phyloP scores from a whole-genome alignment of 1,139 yeast genomes.

The Protomyces lactucae-debilis region DNA sequence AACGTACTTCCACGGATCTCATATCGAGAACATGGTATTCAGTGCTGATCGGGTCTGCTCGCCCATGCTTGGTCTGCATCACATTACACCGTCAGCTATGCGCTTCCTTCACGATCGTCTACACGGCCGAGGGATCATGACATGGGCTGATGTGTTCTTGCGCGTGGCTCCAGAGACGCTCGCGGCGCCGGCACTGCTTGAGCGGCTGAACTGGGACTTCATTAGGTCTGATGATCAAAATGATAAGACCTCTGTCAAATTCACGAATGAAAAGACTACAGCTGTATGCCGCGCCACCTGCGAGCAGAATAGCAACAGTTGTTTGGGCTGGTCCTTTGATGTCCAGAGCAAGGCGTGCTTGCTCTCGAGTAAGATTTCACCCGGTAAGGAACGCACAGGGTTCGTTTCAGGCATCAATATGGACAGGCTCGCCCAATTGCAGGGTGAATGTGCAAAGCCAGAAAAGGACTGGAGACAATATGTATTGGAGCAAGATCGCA shows the following conservation, averaged over 20 bases:
- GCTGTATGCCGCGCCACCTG: slow-evolving; percentile 3
- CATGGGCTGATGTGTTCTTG: neutral
- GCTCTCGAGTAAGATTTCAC: neutral
- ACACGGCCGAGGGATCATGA: neutral
- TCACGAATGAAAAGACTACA: neutral
- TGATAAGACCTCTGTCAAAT: neutral
- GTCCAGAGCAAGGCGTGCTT: slow-evolving; percentile 5
- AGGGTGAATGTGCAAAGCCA: neutral
- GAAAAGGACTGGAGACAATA: neutral
- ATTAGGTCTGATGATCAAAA: neutral
- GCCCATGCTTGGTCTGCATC: slow-evolving; percentile 15
- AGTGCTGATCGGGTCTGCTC: neutral
- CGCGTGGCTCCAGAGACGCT: neutral
- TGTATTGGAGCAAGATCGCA: neutral
- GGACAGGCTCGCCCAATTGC: neutral
- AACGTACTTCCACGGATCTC: slow-evolving; percentile 9
- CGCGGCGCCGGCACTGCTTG: neutral
- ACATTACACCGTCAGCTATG: slow-evolving; percentile 3
- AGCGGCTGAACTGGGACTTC: slow-evolving; percentile 10
- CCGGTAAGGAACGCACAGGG: neutral
- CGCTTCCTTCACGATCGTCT: neutral
- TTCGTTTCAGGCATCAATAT: slow-evolving; percentile 8
- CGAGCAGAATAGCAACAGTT: neutral
- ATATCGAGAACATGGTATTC: neutral
- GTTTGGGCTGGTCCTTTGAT: slow-evolving; percentile 16